Base-by-base conservation (phyloP, 148 eudicot species). In the Oxyria digyna region DNA sequence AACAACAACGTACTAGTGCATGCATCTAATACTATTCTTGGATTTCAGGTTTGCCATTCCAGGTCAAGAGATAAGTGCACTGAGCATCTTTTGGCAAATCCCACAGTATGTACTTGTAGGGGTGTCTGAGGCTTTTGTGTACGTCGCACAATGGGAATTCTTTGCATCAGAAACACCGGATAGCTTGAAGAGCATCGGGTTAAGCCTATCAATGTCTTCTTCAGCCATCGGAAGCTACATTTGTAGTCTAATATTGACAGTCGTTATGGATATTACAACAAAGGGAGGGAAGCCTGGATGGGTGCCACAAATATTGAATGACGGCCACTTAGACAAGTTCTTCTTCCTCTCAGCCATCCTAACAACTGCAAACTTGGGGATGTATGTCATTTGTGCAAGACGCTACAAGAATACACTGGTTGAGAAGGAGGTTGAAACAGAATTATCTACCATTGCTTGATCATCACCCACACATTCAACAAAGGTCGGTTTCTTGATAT, bases 91-190 rank as follows among this genome's bases (percentile, higher is more conserved):
- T 35, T 84, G 87, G 87, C 87, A 84, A 50, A 74, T 77, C 35
- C 87, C 87, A 4, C 87, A 84, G 18, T 81, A 84, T 74, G 82
- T 84, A 23, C 82, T 84, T 2, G 84, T 84, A 9, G 87, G 87
- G 10, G 81, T 82, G 10, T 69, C 87, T 0, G 87, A 84, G 57
- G 87, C 84, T 8, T 83, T 83, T 31, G 81, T 82, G 26, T 76
- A 81, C n/a, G 84, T 81, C 5, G 84, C 84, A 6, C 87, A 84
- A 46, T 77, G 84, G 84, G 87, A 84, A 68, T 84, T 84, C 41
- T 84, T 84, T 69, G 76, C 84, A 4, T 75, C 79, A 2, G 82
- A 84, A 45, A 75, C 87, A 11, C 87, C 87, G 0, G 84, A 81
- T 41, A 80, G 82, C 35, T 48, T 84, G 46, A 84, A 84, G 72